These are phyloP conservation scores for Fraxinus sp. DNA, from an alignment of 305 asterid genomes.

Conservation along the genomic window DNA sequence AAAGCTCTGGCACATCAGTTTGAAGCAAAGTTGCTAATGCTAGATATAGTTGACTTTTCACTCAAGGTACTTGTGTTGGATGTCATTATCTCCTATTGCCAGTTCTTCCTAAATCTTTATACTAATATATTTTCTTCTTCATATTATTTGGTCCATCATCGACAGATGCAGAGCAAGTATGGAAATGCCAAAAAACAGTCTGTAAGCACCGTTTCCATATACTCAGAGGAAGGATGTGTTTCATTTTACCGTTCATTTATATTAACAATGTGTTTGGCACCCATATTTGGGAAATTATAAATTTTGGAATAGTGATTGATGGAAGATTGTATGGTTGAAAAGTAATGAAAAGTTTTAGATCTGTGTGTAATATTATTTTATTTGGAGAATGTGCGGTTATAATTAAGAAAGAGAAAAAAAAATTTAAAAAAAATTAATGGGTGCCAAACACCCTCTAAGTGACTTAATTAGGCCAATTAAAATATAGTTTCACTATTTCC, in stretches of 20 bases:
- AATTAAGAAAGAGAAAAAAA: no score
- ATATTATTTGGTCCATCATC: slow-evolving; percentile 22
- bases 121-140: slow-evolving; percentile 29
- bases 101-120: slow-evolving; percentile 8
- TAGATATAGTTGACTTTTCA: slow-evolving; percentile 76
- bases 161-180: slow-evolving; percentile 89
- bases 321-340: background rate
- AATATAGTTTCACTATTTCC: background rate
- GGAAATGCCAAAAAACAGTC: slow-evolving; percentile 61
- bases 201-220: slow-evolving; percentile 45
- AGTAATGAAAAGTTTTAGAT: background rate
- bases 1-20: slow-evolving; percentile 78
- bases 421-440: no score
- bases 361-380: no score
- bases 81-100: slow-evolving; percentile 16
- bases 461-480: slow-evolving; percentile 9
- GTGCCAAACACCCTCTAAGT: background rate
- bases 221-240: background rate
- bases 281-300: no score
- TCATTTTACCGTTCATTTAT: background rate
- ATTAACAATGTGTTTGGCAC: background rate
- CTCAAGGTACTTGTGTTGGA: slow-evolving; percentile 54
- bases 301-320: background rate
- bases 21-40: slow-evolving; percentile 69
- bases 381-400: background rate